These are phyloP conservation scores for Cladosporium sp. DNA, from an alignment of 2,329 filamentous ascomycete genomes.

Conservation along the genomic window DNA sequence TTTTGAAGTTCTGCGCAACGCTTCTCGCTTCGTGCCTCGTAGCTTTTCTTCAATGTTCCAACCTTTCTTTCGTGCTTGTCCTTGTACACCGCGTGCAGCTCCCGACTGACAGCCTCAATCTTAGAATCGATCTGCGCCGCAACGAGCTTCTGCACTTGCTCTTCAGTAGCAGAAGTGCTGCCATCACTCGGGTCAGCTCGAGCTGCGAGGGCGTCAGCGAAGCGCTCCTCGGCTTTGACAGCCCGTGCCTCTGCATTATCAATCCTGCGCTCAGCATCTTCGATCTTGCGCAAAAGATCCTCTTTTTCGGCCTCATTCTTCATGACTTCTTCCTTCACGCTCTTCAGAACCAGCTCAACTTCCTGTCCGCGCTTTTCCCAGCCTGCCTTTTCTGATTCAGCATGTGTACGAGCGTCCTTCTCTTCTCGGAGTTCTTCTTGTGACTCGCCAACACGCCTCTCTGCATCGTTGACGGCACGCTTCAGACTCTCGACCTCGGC, in stretches of 20 bases:
- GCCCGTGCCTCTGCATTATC: constrained; percentile 72
- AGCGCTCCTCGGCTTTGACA: constrained; percentile 60
- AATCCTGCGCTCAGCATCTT: constrained; percentile 70
- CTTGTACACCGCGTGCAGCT: constrained; percentile 91
- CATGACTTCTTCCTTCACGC: constrained; percentile 77
- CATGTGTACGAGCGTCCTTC: constrained; percentile 62
- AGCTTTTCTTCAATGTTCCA: constrained; percentile 72
- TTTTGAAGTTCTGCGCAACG: constrained; percentile 73
- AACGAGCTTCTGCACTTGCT: constrained; percentile 42
- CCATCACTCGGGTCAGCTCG: constrained; percentile 22
- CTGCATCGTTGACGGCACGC: constrained; percentile 80
- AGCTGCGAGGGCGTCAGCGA: constrained; percentile 57
- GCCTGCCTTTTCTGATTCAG: constrained; percentile 69
- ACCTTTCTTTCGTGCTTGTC: constrained; percentile 97
- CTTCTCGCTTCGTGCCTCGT: constrained; percentile 87
- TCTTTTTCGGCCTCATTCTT: constrained; percentile 76
- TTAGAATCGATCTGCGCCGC: constrained; percentile 79
- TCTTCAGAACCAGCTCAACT: constrained; percentile 75
- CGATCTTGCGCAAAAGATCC: constrained; percentile 68
- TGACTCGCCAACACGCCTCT: constrained; percentile 83
- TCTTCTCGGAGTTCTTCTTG: constrained; percentile 81
- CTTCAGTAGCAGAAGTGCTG: constrained; percentile 35
- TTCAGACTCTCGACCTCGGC: constrained; percentile 86
- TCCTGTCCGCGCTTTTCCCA: constrained; percentile 84
- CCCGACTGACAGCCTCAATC: constrained; percentile 67